Conservation (phyloP, 2,329 filamentous ascomycete species). For the Fusarium fujikuroi region DNA sequence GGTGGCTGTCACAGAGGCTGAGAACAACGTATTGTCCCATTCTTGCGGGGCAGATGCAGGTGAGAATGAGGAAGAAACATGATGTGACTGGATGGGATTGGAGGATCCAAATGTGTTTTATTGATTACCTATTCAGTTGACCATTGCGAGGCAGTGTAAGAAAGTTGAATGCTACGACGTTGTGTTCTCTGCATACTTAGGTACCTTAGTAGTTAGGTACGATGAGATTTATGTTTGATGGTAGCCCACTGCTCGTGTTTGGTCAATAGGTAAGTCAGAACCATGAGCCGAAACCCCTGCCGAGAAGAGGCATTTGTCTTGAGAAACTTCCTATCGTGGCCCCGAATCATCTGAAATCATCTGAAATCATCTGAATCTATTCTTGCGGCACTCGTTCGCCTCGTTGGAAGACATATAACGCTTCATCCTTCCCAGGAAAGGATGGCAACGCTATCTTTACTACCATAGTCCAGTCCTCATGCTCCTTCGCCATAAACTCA, state of each 20-base stretch:
- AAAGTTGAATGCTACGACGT: neutral
- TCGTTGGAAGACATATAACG: conserved; percentile 72
- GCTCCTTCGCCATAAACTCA: conserved; percentile 71
- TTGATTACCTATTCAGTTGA: neutral
- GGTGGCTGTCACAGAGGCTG: conserved; percentile 32
- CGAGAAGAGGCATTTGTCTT: neutral
- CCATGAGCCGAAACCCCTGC: neutral
- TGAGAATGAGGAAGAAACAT: neutral
- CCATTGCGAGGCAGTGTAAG: neutral
- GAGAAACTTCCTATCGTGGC: neutral
- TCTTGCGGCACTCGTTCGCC: conserved; percentile 51
- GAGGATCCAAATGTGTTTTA: neutral
- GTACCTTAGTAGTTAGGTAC: neutral
- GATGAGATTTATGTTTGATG: neutral
- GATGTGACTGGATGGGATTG: neutral
- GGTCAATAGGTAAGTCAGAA: neutral
- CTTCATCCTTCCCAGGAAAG: conserved; percentile 82
- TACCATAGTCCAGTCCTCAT: conserved; percentile 66
- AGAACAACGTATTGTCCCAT: conserved; percentile 12
- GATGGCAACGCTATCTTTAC: conserved; percentile 76
- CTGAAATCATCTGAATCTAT: conserved; percentile 1
- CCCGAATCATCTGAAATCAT: neutral
- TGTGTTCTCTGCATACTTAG: neutral
- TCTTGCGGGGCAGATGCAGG: conserved; percentile 23
- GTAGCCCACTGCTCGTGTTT: neutral